phyloP scores from a whole-genome alignment of 305 asterid species.

The Fraxinus baroniana region DNA sequence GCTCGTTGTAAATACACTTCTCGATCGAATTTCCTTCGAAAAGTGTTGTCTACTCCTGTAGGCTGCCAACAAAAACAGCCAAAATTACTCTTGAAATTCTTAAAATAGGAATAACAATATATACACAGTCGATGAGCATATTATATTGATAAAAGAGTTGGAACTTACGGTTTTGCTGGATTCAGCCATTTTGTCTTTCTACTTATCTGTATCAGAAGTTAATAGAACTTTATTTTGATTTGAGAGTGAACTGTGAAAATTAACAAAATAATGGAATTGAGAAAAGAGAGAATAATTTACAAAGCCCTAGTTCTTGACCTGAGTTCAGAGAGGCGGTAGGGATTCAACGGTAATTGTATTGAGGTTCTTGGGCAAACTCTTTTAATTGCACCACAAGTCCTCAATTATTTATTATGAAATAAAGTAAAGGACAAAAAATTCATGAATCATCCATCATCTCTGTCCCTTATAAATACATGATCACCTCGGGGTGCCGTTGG shows the following conservation, averaged over 20 bases:
- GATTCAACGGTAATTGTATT: neutral
- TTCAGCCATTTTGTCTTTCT: slow-evolving; percentile 51
- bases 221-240: neutral
- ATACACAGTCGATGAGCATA: neutral
- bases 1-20: slow-evolving; percentile 89
- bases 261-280: slow-evolving; percentile 9
- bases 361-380: neutral
- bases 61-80: slow-evolving; percentile 44
- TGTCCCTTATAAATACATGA: too few species aligned
- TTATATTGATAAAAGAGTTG: slow-evolving; percentile 11
- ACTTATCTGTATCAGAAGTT: neutral
- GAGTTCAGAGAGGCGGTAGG: neutral
- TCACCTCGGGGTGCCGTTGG: too few species aligned
- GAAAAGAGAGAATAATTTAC: neutral
- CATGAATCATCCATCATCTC: too few species aligned
- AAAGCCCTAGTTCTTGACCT: slow-evolving; percentile 27
- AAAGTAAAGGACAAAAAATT: too few species aligned
- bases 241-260: neutral
- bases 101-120: neutral
- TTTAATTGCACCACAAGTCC: neutral
- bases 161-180: slow-evolving; percentile 55
- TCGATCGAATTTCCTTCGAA: slow-evolving; percentile 76
- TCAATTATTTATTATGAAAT: too few species aligned
- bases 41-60: slow-evolving; percentile 90
- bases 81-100: neutral